These are phyloP conservation scores for Triticum turgidum DNA, from an alignment of 176 grass and related monocot species.

Conservation along the genomic window DNA sequence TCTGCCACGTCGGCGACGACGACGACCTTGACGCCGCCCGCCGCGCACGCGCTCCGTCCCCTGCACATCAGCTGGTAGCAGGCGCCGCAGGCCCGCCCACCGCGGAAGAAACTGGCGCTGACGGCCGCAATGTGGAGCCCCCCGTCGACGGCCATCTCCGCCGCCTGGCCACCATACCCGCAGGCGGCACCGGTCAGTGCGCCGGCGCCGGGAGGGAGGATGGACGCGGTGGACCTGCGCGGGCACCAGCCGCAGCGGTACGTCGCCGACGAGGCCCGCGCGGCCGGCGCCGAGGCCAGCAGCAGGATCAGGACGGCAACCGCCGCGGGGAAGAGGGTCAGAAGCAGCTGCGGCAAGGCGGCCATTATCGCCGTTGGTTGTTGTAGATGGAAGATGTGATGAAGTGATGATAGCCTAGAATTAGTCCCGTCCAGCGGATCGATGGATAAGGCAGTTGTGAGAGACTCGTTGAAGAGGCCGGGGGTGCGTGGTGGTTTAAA, in stretches of 20 bases:
- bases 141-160: constrained; percentile 8
- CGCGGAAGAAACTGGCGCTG: constrained; percentile 27
- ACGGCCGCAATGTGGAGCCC: constrained; percentile 34
- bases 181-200: constrained; percentile 27
- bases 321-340: background rate
- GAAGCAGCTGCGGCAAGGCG: background rate
- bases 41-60: constrained; percentile 29
- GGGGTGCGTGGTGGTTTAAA: too few relatives aligned
- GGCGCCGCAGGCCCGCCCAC: constrained; percentile 35
- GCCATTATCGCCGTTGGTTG: background rate
- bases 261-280: background rate
- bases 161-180: constrained; percentile 22
- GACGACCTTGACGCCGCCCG: constrained; percentile 49
- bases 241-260: constrained; percentile 54
- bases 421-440: too few relatives aligned
- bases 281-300: background rate
- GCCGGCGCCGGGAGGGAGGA: constrained; percentile 11
- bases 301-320: background rate
- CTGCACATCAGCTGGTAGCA: constrained; percentile 70
- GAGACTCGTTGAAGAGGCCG: too few relatives aligned
- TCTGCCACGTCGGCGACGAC: background rate
- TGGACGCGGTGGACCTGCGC: constrained; percentile 38
- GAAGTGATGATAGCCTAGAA: too few relatives aligned
- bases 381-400: too few relatives aligned
- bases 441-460: too few relatives aligned